Evolutionary conservation across 2,329 filamentous ascomycete species (phyloP).

Genomic region (Aspergillus sp.): DNA sequence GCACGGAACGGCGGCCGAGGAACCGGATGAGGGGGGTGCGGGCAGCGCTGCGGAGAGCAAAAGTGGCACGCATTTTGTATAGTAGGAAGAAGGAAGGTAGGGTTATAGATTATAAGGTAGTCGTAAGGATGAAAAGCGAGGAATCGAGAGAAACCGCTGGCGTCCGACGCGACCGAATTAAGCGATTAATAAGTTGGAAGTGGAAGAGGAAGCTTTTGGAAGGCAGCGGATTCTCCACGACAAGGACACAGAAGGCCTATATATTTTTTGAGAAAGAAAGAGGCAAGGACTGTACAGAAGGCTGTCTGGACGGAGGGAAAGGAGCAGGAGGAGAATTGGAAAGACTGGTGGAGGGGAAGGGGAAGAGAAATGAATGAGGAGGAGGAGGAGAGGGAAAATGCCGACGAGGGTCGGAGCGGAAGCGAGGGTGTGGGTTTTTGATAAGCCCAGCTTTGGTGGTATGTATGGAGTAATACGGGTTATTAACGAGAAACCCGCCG

Average conservation of each 20-base stretch:
- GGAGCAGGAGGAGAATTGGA: slow-evolving; percentile 16
- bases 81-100: slow-evolving; percentile 5
- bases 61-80: slow-evolving; percentile 45
- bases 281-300: slow-evolving; percentile 17
- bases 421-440: slow-evolving; percentile 20
- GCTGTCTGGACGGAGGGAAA: slow-evolving; percentile 18
- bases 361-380: slow-evolving; percentile 16
- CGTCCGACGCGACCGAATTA: slow-evolving; percentile 32
- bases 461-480: slow-evolving; percentile 7
- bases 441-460: slow-evolving; percentile 14
- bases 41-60: slow-evolving; percentile 43
- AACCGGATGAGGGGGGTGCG: slow-evolving; percentile 54
- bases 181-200: slow-evolving; percentile 11
- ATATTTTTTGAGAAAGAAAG: slow-evolving; percentile 13
- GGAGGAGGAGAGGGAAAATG: slow-evolving; percentile 19
- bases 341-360: slow-evolving; percentile 18
- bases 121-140: slow-evolving; percentile 14
- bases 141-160: slow-evolving; percentile 30
- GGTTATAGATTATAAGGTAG: slow-evolving; percentile 18
- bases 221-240: not conserved
- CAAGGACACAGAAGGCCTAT: not conserved
- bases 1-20: slow-evolving; percentile 49
- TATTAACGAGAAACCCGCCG: slow-evolving; percentile 6
- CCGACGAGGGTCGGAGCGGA: slow-evolving; percentile 19
- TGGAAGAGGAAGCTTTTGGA: not conserved